A percentile compares a stretch with the other conserved stretches of the same genome.
Conservation (phyloP, 257 asterid species). For the Coffea eugenioides region DNA sequence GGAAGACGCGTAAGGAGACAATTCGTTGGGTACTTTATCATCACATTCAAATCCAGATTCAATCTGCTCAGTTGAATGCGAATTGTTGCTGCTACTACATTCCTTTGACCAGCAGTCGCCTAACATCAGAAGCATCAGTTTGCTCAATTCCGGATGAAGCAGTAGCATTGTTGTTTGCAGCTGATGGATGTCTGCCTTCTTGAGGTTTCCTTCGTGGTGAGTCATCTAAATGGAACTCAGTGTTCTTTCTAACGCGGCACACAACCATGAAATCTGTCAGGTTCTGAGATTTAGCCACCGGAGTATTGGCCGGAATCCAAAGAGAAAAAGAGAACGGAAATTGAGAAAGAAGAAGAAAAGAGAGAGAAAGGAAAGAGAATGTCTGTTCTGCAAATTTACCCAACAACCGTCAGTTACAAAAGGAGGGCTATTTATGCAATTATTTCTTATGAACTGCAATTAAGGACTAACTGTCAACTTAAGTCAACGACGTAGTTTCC, state of each 20-base stretch:
- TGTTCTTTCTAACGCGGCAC: constrained; percentile 78
- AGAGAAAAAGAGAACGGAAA: no score
- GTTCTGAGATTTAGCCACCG: no score
- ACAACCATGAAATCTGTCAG: constrained; percentile 64
- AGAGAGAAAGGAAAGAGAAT: no score
- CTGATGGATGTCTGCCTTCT: constrained; percentile 20
- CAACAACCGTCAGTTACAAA: no score
- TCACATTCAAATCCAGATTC: constrained; percentile 47
- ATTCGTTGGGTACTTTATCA: constrained; percentile 34
- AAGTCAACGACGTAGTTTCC: no score
- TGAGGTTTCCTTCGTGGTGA: constrained; percentile 22
- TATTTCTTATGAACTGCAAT: no score
- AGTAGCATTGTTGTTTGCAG: constrained; percentile 14
- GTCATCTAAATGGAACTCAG: constrained; percentile 53
- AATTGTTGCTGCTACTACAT: constrained; percentile 46
- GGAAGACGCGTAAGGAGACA: constrained; percentile 27
- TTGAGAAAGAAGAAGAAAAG: no score
- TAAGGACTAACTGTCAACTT: no score
- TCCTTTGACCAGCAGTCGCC: constrained; percentile 50
- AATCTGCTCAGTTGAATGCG: constrained; percentile 54
- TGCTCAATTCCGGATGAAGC: constrained; percentile 41
- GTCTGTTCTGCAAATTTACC: no score
- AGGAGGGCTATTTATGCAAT: no score
- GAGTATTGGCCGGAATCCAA: no score
- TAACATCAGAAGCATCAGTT: constrained; percentile 23